These are phyloP conservation scores for Cicer pinnatifidum DNA, from an alignment of 306 rosid genomes.

Conservation along the genomic window DNA sequence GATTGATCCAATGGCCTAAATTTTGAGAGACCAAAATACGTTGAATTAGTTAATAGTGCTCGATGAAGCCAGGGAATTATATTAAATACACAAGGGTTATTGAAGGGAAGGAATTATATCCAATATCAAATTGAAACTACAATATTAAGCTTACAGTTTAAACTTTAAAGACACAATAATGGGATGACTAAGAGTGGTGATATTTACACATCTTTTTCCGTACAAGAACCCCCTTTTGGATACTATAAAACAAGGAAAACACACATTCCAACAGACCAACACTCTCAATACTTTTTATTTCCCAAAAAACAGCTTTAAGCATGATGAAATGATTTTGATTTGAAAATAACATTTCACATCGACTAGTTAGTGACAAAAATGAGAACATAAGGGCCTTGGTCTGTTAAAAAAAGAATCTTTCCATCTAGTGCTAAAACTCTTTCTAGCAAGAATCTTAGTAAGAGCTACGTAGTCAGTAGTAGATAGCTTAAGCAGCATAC, in stretches of 20 bases:
- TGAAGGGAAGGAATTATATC: conserved; percentile 14
- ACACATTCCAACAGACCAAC: conserved; percentile 1
- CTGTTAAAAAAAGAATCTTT: too few relatives aligned
- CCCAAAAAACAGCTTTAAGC: background rate
- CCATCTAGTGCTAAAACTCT: too few relatives aligned
- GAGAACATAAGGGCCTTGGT: too few relatives aligned
- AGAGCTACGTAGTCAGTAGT: too few relatives aligned
- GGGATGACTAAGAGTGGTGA: background rate
- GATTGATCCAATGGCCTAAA: conserved; percentile 72
- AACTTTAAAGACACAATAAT: conserved; percentile 22
- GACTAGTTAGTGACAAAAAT: background rate
- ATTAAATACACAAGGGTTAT: background rate
- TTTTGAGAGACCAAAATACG: conserved; percentile 33
- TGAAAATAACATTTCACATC: background rate
- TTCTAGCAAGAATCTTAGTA: too few relatives aligned
- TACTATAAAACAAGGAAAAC: background rate
- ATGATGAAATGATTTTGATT: background rate
- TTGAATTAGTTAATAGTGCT: conserved; percentile 28
- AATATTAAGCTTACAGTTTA: conserved; percentile 6
- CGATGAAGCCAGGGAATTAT: conserved; percentile 3
- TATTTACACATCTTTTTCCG: conserved; percentile 6
- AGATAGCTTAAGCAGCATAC: too few relatives aligned
- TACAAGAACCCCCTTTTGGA: background rate
- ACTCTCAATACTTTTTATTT: background rate
- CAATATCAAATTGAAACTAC: conserved; percentile 5